phyloP scores from a whole-genome alignment of 495 filamentous ascomycete species.

The Amniculicola lignicola region DNA sequence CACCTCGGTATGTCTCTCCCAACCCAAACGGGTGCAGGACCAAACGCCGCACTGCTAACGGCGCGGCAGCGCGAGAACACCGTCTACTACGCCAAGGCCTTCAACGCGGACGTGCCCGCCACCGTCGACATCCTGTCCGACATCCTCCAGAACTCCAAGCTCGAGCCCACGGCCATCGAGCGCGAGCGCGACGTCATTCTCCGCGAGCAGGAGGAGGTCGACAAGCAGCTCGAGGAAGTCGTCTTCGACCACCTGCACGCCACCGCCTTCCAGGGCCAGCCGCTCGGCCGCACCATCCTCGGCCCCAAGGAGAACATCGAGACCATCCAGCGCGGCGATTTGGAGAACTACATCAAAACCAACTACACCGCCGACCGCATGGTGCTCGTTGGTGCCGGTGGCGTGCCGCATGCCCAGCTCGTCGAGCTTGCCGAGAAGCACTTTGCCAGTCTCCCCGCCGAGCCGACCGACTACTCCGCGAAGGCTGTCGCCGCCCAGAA shows the following conservation, averaged over 20 bases:
- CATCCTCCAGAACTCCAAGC: slow-evolving; percentile 98
- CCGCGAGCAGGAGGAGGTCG: slow-evolving; percentile 97
- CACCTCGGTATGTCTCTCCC: slow-evolving; percentile 76
- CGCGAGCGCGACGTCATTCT: slow-evolving; percentile 97
- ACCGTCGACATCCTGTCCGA: slow-evolving; percentile 97
- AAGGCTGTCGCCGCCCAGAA: slow-evolving; percentile 68
- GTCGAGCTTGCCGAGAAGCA: slow-evolving; percentile 96
- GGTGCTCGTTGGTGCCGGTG: slow-evolving; percentile 95
- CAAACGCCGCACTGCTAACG: not conserved
- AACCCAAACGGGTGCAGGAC: not conserved
- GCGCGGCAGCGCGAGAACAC: slow-evolving; percentile 84
- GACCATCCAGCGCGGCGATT: slow-evolving; percentile 85
- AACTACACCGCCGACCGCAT: slow-evolving; percentile 99
- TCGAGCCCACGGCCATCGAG: slow-evolving; percentile 88
- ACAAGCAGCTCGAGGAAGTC: slow-evolving; percentile 98
- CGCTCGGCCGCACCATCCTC: slow-evolving; percentile 94
- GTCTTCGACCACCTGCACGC: slow-evolving; percentile 99
- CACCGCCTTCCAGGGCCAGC: slow-evolving; percentile 93
- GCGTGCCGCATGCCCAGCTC: slow-evolving; percentile 87
- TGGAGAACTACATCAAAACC: slow-evolving; percentile 92
- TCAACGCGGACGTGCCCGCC: slow-evolving; percentile 94
- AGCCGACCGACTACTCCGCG: slow-evolving; percentile 67
- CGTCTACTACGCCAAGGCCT: slow-evolving; percentile 98
- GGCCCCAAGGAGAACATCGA: slow-evolving; percentile 98
- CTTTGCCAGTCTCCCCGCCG: slow-evolving; percentile 73